Evolutionary conservation across 1,284 basidiomycete species (phyloP).

Genomic region (Apiotrichum montevideense): DNA sequence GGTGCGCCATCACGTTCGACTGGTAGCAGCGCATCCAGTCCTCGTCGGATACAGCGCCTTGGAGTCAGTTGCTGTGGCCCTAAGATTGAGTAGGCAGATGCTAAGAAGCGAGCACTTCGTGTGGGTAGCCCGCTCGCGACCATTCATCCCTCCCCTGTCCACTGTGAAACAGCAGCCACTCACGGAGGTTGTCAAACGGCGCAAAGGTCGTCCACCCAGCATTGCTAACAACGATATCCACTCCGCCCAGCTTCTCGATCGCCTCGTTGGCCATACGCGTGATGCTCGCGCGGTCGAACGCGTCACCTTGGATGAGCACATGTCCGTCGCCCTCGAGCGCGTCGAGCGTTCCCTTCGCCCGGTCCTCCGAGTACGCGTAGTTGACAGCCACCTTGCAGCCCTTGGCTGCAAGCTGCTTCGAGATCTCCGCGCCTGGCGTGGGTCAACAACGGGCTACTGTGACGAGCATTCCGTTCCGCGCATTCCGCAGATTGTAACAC

Average conservation of each 20-base stretch:
- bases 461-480: no score
- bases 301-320: slow-evolving; percentile 20
- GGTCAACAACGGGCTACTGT: not conserved
- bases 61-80: no score
- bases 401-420: slow-evolving; percentile 13
- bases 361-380: slow-evolving; percentile 17
- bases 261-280: slow-evolving; percentile 11
- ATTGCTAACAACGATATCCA: slow-evolving; percentile 22
- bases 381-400: slow-evolving; percentile 23
- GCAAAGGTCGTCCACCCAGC: slow-evolving; percentile 24
- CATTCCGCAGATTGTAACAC: not conserved
- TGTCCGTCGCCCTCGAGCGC: slow-evolving; percentile 16
- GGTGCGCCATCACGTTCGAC: slow-evolving; percentile 23
- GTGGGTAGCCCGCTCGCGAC: no score
- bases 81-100: no score
- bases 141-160: no score
- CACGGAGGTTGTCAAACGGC: slow-evolving; percentile 19
- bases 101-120: no score
- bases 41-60: slow-evolving; percentile 19
- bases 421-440: slow-evolving; percentile 16
- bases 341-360: slow-evolving; percentile 18
- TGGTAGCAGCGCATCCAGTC: slow-evolving; percentile 23
- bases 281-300: slow-evolving; percentile 20
- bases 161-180: slow-evolving; percentile 1
- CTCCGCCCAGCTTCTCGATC: slow-evolving; percentile 15